Evolutionary conservation across 2,329 filamentous ascomycete genomes (phyloP).

Genomic region (Trichoderma pleuroti): DNA sequence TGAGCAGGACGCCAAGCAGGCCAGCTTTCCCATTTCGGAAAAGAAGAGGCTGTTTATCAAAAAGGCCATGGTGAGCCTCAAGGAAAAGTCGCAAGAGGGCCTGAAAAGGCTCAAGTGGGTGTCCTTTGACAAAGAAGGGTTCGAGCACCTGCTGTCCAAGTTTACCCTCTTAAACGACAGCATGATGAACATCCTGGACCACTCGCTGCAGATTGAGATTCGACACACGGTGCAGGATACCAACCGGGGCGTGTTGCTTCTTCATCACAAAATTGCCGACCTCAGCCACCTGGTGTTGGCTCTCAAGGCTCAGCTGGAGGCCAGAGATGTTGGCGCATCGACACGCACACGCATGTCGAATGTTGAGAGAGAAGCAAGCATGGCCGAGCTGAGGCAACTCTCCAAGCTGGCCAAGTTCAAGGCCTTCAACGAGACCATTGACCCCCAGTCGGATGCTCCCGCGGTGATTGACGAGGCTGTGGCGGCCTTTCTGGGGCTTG

Average conservation of each 20-base stretch:
- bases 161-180: slow-evolving; percentile 46
- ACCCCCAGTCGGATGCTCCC: slow-evolving; percentile 32
- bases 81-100: slow-evolving; percentile 35
- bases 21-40: slow-evolving; percentile 43
- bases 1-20: slow-evolving; percentile 43
- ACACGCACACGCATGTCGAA: slow-evolving; percentile 34
- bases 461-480: slow-evolving; percentile 35
- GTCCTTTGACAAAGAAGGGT: slow-evolving; percentile 44
- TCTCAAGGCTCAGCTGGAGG: slow-evolving; percentile 42
- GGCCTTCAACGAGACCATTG: slow-evolving; percentile 48
- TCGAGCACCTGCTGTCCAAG: slow-evolving; percentile 42
- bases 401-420: slow-evolving; percentile 49
- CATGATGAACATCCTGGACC: slow-evolving; percentile 47
- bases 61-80: slow-evolving; percentile 41
- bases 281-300: slow-evolving; percentile 45
- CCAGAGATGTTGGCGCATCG: slow-evolving; percentile 21
- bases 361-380: slow-evolving; percentile 37
- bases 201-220: slow-evolving; percentile 45
- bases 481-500: slow-evolving; percentile 39
- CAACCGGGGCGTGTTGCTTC: slow-evolving; percentile 44
- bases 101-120: slow-evolving; percentile 39
- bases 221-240: slow-evolving; percentile 47
- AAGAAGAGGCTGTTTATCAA: slow-evolving; percentile 42
- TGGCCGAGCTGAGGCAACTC: slow-evolving; percentile 39
- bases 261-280: slow-evolving; percentile 46